Conservation (phyloP, 2,329 filamentous ascomycete species). For the Gyromitra esculenta region DNA sequence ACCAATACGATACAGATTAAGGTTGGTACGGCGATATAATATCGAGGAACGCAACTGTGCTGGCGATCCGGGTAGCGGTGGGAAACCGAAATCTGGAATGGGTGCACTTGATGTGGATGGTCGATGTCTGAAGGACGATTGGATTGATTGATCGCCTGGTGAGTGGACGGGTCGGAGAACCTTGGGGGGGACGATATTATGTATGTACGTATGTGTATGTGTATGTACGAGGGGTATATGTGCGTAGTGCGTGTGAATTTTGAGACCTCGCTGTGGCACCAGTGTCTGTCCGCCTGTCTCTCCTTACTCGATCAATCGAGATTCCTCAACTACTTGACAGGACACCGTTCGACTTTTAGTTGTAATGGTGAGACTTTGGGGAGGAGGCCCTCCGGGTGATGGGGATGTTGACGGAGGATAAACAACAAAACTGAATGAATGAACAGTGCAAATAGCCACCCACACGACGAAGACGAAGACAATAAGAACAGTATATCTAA, state of each 20-base stretch:
- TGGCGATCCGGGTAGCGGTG: slow-evolving; percentile 50
- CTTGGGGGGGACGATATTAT: slow-evolving; percentile 30
- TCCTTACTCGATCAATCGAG: slow-evolving; percentile 41
- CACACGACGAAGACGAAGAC: slow-evolving; percentile 31
- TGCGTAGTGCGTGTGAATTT: slow-evolving; percentile 27
- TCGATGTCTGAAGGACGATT: slow-evolving; percentile 34
- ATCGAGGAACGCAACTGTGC: slow-evolving; percentile 45
- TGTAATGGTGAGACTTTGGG: slow-evolving; percentile 34
- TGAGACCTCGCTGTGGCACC: slow-evolving; percentile 29
- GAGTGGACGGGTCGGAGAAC: slow-evolving; percentile 27
- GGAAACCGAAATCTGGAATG: slow-evolving; percentile 7
- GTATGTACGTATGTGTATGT: slow-evolving; percentile 27
- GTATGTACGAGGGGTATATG: slow-evolving; percentile 29
- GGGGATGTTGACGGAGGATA: slow-evolving; percentile 4
- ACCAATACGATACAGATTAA: slow-evolving; percentile 46
- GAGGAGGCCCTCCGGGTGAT: not conserved
- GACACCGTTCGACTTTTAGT: slow-evolving; percentile 28
- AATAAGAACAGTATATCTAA: slow-evolving; percentile 44
- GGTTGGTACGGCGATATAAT: slow-evolving; percentile 43
- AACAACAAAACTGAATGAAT: slow-evolving; percentile 3
- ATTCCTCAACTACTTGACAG: slow-evolving; percentile 40
- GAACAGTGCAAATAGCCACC: slow-evolving; percentile 13
- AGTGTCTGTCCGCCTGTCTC: slow-evolving; percentile 12
- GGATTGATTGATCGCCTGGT: slow-evolving; percentile 47
- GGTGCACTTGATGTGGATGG: slow-evolving; percentile 37